Evolutionary conservation across 495 filamentous ascomycete species (phyloP).

Genomic region (Penicillium waksmanii): DNA sequence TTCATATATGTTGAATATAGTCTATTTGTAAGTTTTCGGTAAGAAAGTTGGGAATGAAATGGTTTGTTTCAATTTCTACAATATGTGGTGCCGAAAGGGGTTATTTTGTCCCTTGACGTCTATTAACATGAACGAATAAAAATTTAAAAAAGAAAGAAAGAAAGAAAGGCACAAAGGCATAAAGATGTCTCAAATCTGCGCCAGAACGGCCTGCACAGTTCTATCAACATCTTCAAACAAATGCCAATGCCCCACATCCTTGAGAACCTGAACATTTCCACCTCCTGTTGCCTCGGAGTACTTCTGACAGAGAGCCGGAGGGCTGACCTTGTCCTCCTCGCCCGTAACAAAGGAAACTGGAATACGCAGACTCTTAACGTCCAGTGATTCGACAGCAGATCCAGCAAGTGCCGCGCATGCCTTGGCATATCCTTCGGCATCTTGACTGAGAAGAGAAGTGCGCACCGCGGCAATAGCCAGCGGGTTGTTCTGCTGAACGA

Average conservation of each 20-base stretch:
- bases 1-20: too few species aligned
- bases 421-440: slow-evolving; percentile 60
- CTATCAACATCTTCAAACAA: slow-evolving; percentile 22
- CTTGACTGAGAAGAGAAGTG: slow-evolving; percentile 45
- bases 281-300: slow-evolving; percentile 17
- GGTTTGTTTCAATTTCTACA: background rate
- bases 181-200: slow-evolving; percentile 2
- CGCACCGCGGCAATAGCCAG: slow-evolving; percentile 44
- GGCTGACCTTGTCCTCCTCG: slow-evolving; percentile 43
- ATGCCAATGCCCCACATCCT: slow-evolving; percentile 26
- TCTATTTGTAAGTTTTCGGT: too few species aligned
- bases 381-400: slow-evolving; percentile 29
- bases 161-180: too few species aligned
- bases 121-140: slow-evolving; percentile 1
- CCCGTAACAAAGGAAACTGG: slow-evolving; percentile 44
- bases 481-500: slow-evolving; percentile 38
- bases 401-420: slow-evolving; percentile 53
- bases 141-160: background rate
- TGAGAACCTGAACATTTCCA: slow-evolving; percentile 12
- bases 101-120: background rate
- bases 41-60: background rate
- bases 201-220: slow-evolving; percentile 16
- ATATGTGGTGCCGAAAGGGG: background rate
- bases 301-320: slow-evolving; percentile 15
- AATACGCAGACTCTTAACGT: slow-evolving; percentile 26